These are phyloP conservation scores for Arthrobotrys sinensis DNA, from an alignment of 2,329 filamentous ascomycete species.

Conservation along the genomic window DNA sequence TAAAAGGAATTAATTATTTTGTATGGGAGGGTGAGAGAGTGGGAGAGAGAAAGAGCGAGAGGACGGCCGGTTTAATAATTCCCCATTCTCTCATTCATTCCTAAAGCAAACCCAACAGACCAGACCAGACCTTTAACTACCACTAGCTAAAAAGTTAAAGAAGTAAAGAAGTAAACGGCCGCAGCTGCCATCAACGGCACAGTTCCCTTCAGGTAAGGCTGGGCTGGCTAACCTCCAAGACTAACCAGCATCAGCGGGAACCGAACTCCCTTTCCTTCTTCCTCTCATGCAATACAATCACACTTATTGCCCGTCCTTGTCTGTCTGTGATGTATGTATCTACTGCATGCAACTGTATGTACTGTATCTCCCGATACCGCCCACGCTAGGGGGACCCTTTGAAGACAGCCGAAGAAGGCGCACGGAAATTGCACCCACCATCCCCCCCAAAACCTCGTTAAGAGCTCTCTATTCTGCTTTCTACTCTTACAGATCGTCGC, in stretches of 20 bases:
- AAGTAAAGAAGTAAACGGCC: no score
- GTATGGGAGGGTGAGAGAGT: neutral
- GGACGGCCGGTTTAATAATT: neutral
- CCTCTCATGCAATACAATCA: neutral
- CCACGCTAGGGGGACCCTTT: conserved; percentile 16
- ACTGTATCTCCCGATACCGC: conserved; percentile 14
- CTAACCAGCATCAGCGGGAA: neutral
- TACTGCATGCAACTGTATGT: neutral
- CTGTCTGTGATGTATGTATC: no score
- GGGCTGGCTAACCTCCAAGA: no score
- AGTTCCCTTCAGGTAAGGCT: no score
- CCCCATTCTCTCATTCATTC: no score
- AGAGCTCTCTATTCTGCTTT: neutral
- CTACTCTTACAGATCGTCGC: conserved; percentile 6
- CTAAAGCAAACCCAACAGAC: no score
- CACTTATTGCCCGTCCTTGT: neutral
- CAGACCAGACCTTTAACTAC: no score
- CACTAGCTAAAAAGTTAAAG: no score
- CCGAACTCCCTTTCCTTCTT: conserved; percentile 3
- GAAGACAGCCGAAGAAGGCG: conserved; percentile 52
- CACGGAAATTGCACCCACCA: conserved; percentile 33
- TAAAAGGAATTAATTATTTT: neutral
- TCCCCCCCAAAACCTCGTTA: neutral
- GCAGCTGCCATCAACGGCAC: no score
- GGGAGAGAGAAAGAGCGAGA: conserved; percentile 2